Conservation (phyloP, 2,329 filamentous ascomycete genomes). For the Hypoxylon sp. region DNA sequence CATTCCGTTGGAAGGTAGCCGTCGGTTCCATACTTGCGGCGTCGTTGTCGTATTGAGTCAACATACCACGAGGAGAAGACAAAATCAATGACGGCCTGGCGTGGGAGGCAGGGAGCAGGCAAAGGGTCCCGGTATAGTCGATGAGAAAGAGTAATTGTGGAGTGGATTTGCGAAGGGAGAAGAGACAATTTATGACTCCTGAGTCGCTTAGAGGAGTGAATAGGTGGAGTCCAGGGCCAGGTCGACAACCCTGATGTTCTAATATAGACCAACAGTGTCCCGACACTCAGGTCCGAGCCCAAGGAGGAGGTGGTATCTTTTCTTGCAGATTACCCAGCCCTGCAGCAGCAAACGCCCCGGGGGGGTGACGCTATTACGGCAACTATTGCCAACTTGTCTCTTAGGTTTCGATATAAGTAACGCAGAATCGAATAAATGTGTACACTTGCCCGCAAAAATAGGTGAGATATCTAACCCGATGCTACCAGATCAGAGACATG, state of each 20-base stretch:
- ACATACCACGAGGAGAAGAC: conserved; percentile 8
- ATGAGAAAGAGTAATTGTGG: conserved; percentile 20
- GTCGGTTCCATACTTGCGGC: conserved; percentile 23
- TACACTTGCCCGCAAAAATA: conserved; percentile 23
- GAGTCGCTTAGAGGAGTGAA: conserved; percentile 29
- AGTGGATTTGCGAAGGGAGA: conserved; percentile 25
- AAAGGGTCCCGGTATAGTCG: conserved; percentile 11
- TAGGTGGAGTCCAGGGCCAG: conserved; percentile 24
- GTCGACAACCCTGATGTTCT: conserved; percentile 32
- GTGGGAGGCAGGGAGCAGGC: conserved; percentile 16
- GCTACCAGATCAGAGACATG: conserved; percentile 23
- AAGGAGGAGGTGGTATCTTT: conserved; percentile 37
- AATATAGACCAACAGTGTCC: conserved; percentile 43
- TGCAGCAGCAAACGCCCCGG: conserved; percentile 35
- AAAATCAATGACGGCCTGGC: conserved; percentile 2
- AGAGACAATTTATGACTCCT: conserved; percentile 36
- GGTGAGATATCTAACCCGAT: conserved; percentile 20
- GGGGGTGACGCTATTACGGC: conserved; percentile 36
- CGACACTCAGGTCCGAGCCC: conserved; percentile 37
- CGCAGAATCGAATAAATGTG: conserved; percentile 25
- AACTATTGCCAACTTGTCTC: conserved; percentile 30
- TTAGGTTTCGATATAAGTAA: conserved; percentile 33
- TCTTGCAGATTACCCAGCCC: conserved; percentile 32
- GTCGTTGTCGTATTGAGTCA: conserved; percentile 24
- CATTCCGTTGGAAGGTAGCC: conserved; percentile 11